These are phyloP conservation scores for Xylaria hypoxylon DNA, from an alignment of 2,329 filamentous ascomycete species.

Conservation along the genomic window DNA sequence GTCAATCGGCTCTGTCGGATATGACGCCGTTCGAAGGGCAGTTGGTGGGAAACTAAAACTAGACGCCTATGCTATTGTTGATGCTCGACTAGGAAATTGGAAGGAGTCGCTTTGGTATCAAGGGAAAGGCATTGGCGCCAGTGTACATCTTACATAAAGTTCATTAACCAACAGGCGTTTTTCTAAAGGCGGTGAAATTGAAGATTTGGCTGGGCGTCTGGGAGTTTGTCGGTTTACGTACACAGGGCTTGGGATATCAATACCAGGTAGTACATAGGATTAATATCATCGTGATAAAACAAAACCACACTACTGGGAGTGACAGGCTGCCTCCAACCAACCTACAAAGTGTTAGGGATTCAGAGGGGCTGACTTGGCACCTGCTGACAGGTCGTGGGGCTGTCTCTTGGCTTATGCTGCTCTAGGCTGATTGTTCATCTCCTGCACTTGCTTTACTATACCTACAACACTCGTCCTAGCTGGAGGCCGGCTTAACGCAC, in stretches of 20 bases:
- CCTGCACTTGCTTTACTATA: neutral
- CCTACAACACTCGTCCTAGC: constrained; percentile 26
- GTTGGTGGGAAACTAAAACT: constrained; percentile 83
- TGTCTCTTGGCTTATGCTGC: constrained; percentile 1
- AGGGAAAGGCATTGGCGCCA: constrained; percentile 76
- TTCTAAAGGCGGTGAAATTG: neutral
- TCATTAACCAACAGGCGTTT: constrained; percentile 14
- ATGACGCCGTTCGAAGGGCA: constrained; percentile 82
- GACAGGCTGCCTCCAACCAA: neutral
- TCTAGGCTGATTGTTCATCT: constrained; percentile 6
- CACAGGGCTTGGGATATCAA: constrained; percentile 3
- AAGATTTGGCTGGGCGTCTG: constrained; percentile 20
- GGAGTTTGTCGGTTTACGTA: constrained; percentile 19
- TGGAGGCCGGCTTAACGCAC: neutral
- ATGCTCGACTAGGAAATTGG: constrained; percentile 80
- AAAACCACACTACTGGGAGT: neutral
- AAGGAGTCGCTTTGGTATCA: constrained; percentile 76
- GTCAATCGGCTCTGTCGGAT: constrained; percentile 81
- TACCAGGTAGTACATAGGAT: constrained; percentile 4
- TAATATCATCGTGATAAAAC: neutral
- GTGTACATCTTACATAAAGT: constrained; percentile 38
- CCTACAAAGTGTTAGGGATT: neutral
- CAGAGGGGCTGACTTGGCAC: neutral
- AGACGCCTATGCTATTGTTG: constrained; percentile 81
- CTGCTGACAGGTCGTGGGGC: constrained; percentile 15